Evolutionary conservation across 106 monocot species (phyloP).

Genomic region (Cymbidium sinense): DNA sequence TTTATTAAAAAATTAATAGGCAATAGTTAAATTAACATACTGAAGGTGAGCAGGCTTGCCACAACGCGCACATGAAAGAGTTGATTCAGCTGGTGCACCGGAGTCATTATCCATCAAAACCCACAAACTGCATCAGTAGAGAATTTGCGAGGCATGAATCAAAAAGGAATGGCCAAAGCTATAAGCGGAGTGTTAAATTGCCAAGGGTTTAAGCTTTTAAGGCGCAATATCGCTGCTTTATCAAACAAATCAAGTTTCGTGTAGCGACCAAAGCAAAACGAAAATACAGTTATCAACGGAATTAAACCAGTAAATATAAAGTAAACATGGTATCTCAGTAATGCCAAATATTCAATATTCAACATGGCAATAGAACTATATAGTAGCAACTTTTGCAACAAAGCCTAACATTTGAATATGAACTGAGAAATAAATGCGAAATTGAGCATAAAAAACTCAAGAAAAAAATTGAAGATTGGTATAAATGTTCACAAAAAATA

Average conservation of each 20-base stretch:
- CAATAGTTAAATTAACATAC: slow-evolving; percentile 16
- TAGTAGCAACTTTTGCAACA: not conserved
- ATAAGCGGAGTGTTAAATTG: not conserved
- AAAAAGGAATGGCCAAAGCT: not conserved
- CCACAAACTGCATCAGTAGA: not conserved
- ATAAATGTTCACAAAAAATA: not conserved
- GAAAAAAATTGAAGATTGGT: too few relatives aligned
- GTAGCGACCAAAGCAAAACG: not conserved
- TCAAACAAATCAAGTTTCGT: not conserved
- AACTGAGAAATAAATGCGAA: not conserved
- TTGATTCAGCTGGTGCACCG: slow-evolving; percentile 9
- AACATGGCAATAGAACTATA: not conserved
- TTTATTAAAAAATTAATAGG: not conserved
- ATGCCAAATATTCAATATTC: not conserved
- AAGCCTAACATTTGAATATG: not conserved
- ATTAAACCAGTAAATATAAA: not conserved
- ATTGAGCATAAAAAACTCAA: not conserved
- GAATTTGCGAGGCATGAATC: not conserved
- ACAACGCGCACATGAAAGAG: slow-evolving; percentile 30
- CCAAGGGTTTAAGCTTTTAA: not conserved
- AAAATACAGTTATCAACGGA: not conserved
- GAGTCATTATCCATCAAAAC: slow-evolving; percentile 25
- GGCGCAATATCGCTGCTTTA: not conserved
- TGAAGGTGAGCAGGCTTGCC: slow-evolving; percentile 49
- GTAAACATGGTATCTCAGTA: not conserved